Evolutionary conservation across 805 yeast genomes (phyloP), one percentile per base, ranked within the genome.

Genomic region (Candida vartiovaarae): DNA sequence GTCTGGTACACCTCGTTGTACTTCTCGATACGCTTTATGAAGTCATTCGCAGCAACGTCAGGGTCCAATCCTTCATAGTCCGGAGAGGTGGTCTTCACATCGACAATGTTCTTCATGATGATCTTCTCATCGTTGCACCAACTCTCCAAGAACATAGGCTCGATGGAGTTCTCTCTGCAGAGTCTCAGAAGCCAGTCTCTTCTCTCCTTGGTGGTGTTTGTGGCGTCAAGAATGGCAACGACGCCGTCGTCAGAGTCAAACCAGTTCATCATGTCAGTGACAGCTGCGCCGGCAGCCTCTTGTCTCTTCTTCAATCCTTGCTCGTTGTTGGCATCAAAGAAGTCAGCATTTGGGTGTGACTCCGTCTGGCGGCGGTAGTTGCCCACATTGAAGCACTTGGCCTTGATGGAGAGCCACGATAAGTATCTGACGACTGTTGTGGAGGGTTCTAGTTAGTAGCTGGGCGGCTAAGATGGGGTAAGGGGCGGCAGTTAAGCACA

Each of bases 141-240:
- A 58, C 95, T 84, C 61, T 93, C 99, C 48, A 93, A 75, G 60
- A 91, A 93, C 72, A 93, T 78, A 2, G 98, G 95, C 61, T 87
- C 91, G 45, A 93, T 82, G 36, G 72, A 72, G 56, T 84, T 74
- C 48, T 75, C 74, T 32, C 83, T 67, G 52, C 84, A 77, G 43
- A 83, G 68, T 51, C 74, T 62, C 49, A 81, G 67, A 41, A 91
- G 75, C 69, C 75, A 68, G 26, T 70, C 70, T 53, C 99, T 74
- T 55, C 95, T 75, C 38, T 72, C 77, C 46, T 73, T 68, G 4
- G 96, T 89, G 32, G 89, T 82, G 63, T 91, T 90, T 2, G 96
- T 88, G 26, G 96, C 97, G 64, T 93, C 99, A 45, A 91, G 70
- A 6, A 93, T 86, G 0, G 96, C 98, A 36, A 93, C 98, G 26